Evolutionary conservation across 176 grass and related monocot genomes (phyloP).

Genomic region (Avena sativa): DNA sequence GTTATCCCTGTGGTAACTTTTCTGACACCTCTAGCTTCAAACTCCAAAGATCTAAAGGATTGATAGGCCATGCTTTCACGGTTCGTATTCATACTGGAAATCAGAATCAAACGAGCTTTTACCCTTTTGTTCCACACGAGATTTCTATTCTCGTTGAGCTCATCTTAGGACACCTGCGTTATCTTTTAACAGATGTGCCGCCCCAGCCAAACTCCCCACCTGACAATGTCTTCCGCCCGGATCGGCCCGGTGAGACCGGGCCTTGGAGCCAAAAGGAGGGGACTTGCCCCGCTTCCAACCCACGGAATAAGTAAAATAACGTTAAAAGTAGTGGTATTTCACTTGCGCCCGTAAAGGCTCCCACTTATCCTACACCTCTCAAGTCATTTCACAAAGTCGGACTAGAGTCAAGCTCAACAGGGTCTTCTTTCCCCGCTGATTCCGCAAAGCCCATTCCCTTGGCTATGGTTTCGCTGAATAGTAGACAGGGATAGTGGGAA

Average conservation of each 20-base stretch:
- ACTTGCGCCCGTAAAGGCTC: too few relatives aligned
- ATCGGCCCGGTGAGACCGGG: constrained; percentile 20
- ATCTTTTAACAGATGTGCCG: constrained; percentile 70
- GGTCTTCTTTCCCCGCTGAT: too few relatives aligned
- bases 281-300: constrained; percentile 37
- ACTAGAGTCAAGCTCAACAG: too few relatives aligned
- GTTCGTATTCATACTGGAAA: constrained; percentile 71
- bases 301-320: constrained; percentile 44
- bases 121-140: constrained; percentile 78
- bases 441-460: too few relatives aligned
- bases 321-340: background rate
- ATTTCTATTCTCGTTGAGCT: constrained; percentile 75
- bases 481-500: background rate
- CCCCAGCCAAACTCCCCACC: constrained; percentile 68
- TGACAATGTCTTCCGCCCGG: constrained; percentile 71
- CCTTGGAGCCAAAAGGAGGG: constrained; percentile 26
- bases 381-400: too few relatives aligned
- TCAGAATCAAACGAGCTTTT: constrained; percentile 79
- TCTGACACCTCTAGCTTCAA: constrained; percentile 79
- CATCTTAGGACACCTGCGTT: constrained; percentile 70
- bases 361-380: too few relatives aligned
- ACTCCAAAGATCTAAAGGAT: constrained; percentile 73
- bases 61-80: constrained; percentile 73
- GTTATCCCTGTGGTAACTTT: constrained; percentile 78
- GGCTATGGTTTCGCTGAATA: too few relatives aligned